Evolutionary conservation across 768 basidiomycete genomes (phyloP).

Genomic region (Jaapia argillacea): DNA sequence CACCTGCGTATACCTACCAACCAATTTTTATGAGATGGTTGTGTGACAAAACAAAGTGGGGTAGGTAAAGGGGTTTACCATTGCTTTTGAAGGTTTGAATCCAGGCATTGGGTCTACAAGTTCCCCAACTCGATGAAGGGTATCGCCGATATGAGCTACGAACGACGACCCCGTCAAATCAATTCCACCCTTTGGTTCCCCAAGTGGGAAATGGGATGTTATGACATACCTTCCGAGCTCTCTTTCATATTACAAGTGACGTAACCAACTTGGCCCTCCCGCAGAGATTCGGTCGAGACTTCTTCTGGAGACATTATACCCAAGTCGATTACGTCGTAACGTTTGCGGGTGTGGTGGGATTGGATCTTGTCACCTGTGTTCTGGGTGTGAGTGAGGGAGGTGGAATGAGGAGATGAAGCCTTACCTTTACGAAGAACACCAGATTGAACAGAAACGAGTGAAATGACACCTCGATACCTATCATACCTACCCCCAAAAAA

Average conservation of each 20-base stretch:
- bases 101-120: conserved; percentile 79
- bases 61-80: conserved; percentile 43
- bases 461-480: conserved; percentile 92
- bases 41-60: not conserved
- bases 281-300: conserved; percentile 54
- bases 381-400: not conserved
- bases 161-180: not conserved
- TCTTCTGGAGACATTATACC: conserved; percentile 91
- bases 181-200: too few relatives aligned
- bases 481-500: conserved; percentile 61
- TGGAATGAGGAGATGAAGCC: conserved; percentile 2
- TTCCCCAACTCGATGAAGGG: conserved; percentile 67
- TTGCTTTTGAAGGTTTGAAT: conserved; percentile 87
- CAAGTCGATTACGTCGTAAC: conserved; percentile 82
- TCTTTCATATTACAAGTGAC: conserved; percentile 98
- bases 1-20: conserved; percentile 80
- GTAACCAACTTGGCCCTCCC: conserved; percentile 79
- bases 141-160: conserved; percentile 89
- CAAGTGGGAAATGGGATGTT: too few relatives aligned
- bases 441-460: conserved; percentile 71
- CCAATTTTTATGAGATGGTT: not conserved
- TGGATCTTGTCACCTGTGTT: conserved; percentile 89
- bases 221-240: conserved; percentile 91
- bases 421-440: conserved; percentile 78
- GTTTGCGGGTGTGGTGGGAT: conserved; percentile 76